Conservation (phyloP, 2,329 filamentous ascomycete genomes). For the Penicillium paneum region DNA sequence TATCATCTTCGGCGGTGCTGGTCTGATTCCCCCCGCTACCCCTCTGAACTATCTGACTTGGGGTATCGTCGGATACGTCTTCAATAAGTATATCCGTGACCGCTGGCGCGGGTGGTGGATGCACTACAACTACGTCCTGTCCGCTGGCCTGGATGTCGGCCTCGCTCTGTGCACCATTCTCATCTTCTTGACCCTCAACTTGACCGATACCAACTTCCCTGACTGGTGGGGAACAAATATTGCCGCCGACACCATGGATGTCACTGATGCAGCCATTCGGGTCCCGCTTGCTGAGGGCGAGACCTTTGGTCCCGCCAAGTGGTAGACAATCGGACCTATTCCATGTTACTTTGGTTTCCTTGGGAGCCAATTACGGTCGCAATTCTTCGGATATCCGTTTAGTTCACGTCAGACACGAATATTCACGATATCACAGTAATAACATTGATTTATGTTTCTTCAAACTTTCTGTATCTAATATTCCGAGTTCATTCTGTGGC, state of each 20-base stretch:
- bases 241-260: slow-evolving; percentile 61
- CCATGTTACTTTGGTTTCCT: background rate
- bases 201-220: slow-evolving; percentile 56
- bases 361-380: background rate
- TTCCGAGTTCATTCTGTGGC: background rate
- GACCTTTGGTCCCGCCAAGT: slow-evolving; percentile 57
- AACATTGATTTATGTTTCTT: background rate
- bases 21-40: slow-evolving; percentile 65
- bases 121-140: slow-evolving; percentile 73
- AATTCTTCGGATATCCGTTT: background rate
- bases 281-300: slow-evolving; percentile 51
- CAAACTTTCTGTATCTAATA: background rate
- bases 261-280: slow-evolving; percentile 58
- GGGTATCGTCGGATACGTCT: slow-evolving; percentile 64
- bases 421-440: background rate
- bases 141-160: slow-evolving; percentile 67
- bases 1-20: slow-evolving; percentile 64
- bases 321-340: slow-evolving; percentile 13
- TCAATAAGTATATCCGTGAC: slow-evolving; percentile 66
- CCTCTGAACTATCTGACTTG: slow-evolving; percentile 69
- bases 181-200: slow-evolving; percentile 66
- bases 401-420: slow-evolving; percentile 2
- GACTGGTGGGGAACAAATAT: slow-evolving; percentile 67
- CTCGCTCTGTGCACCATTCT: slow-evolving; percentile 64
- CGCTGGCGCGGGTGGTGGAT: slow-evolving; percentile 70